Evolutionary conservation across 2,329 filamentous ascomycete species (phyloP).

Genomic region (Aspergillus sp.): DNA sequence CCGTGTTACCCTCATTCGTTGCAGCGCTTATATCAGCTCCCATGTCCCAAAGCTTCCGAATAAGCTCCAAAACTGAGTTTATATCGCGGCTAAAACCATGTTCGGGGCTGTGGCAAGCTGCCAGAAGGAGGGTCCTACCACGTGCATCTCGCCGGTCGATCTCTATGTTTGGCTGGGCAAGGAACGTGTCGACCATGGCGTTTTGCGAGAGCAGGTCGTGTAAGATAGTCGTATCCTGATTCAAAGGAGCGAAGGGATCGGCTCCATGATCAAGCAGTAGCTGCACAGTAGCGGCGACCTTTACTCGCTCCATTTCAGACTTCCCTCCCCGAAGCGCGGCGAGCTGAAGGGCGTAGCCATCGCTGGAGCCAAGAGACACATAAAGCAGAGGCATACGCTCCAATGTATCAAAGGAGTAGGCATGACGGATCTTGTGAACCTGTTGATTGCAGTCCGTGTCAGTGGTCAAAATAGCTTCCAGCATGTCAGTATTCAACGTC

Average conservation of each 20-base stretch:
- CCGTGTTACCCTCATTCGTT: not conserved
- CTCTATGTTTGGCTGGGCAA: not conserved
- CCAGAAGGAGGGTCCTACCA: slow-evolving; percentile 9
- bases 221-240: not conserved
- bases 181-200: not conserved
- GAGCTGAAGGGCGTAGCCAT: not conserved
- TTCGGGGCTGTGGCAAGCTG: not conserved
- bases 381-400: no score
- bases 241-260: not conserved
- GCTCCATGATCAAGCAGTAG: not conserved
- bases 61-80: not conserved
- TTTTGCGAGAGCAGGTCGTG: not conserved
- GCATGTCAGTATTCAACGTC: not conserved
- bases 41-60: not conserved
- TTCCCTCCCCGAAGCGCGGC: not conserved
- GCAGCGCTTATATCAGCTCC: not conserved
- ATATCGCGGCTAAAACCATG: not conserved
- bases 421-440: not conserved
- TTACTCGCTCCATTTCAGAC: not conserved
- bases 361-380: not conserved
- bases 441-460: not conserved
- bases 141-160: slow-evolving; percentile 1
- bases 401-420: no score
- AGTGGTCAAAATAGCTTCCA: not conserved
- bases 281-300: not conserved